Evolutionary conservation across 495 filamentous ascomycete genomes (phyloP), one percentile per base, ranked within the genome.

Genomic region (Lineolata rhizophorae): DNA sequence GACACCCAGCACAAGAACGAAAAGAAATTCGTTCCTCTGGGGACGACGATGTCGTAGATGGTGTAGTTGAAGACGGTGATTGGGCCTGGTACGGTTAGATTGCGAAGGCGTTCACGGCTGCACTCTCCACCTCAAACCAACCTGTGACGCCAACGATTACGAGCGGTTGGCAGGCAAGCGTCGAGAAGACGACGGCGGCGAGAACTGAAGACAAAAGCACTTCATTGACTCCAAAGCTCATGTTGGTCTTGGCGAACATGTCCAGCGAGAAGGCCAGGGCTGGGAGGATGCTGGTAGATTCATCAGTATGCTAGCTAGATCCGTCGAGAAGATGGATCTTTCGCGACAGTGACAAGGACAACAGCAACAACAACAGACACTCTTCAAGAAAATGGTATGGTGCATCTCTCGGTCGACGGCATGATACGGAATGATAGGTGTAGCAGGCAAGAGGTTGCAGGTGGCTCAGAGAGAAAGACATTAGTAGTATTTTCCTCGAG

Each of bases 141-240:
- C 67, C 79, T 27, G 79, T 84, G n/a, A 91, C 78, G 22, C 82
- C 82, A 15, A 92, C 82, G 54, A 91, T 90, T 14, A 78, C 35
- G n/a, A 47, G 32, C 10, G 44, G 44, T 27, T 47, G 44, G 18
- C 34, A 34, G 11, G 45, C 45, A 18, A 49, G 13, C 3, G 48
- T 30, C 13, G 43, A 41, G 33, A 61, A 61, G 3, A 61, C 54
- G 4, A 59, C 36, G 9, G 53, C 46, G 3, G 39, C 57, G 1
- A 61, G 37, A 2, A 51, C 56, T 1, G 54, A 57, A n/a, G 56
- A 42, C 13, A 61, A 43, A 15, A 61, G 49, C 1, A 48, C 57
- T 34, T 61, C 57, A 30, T 61, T 61, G 35, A 61, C 48, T 21
- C 57, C 57, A 32, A 53, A 61, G 47, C 43, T 51, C 29, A 40